phyloP scores from a whole-genome alignment of 306 rosid genomes.

The Pterocarpus santalinus region DNA sequence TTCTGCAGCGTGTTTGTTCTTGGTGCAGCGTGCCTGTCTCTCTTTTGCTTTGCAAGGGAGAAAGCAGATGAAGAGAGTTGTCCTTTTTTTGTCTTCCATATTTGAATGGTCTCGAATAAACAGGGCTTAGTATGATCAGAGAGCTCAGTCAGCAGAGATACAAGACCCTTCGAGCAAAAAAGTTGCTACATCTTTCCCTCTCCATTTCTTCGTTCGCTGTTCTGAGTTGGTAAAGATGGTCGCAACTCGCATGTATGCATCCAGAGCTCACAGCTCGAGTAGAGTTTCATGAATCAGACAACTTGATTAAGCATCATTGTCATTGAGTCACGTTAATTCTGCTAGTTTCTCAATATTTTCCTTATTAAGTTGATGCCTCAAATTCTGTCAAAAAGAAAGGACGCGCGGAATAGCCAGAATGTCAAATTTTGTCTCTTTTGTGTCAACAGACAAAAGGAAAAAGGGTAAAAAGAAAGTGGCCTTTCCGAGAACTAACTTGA shows the following conservation, averaged over 20 bases:
- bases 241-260: neutral
- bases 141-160: too few species aligned
- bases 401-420: neutral
- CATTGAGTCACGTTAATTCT: neutral
- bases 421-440: slow-evolving; percentile 3
- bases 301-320: neutral
- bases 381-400: slow-evolving; percentile 3
- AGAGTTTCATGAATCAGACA: neutral
- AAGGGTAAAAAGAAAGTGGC: slow-evolving; percentile 16
- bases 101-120: neutral
- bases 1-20: neutral
- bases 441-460: slow-evolving; percentile 2
- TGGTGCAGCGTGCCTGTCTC: slow-evolving; percentile 20
- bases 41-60: slow-evolving; percentile 2
- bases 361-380: neutral
- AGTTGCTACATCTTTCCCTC: neutral
- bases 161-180: slow-evolving; percentile 14
- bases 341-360: slow-evolving; percentile 7
- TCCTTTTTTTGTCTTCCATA: neutral
- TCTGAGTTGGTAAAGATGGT: slow-evolving; percentile 16
- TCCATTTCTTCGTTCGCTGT: neutral
- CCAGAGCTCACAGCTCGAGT: slow-evolving; percentile 17
- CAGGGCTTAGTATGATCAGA: neutral
- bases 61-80: neutral
- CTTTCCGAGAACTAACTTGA: neutral